Conservation (phyloP, 2,329 filamentous ascomycete genomes). For the Pseudocercospora macadamiae region DNA sequence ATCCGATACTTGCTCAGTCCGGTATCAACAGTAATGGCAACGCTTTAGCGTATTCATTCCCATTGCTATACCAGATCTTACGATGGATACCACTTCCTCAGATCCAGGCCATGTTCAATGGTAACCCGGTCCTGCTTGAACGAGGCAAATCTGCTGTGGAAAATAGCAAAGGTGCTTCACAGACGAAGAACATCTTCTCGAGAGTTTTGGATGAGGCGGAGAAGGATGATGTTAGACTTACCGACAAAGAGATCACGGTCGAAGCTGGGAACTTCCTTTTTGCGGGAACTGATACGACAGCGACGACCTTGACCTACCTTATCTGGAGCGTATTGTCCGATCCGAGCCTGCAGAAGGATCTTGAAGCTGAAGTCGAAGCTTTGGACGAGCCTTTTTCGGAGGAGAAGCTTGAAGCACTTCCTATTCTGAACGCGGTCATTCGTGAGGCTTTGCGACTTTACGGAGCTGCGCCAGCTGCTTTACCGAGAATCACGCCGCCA, state of each 20-base stretch:
- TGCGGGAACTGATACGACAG: slow-evolving; percentile 34
- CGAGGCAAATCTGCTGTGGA: slow-evolving; percentile 11
- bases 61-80: slow-evolving; percentile 14
- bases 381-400: slow-evolving; percentile 23
- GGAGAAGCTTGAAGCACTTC: slow-evolving; percentile 35
- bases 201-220: slow-evolving; percentile 29
- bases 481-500: slow-evolving; percentile 41
- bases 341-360: slow-evolving; percentile 21
- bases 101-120: slow-evolving; percentile 6
- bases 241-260: slow-evolving; percentile 24
- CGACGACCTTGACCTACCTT: slow-evolving; percentile 32
- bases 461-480: slow-evolving; percentile 37
- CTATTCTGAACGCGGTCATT: slow-evolving; percentile 42
- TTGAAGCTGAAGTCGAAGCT: slow-evolving; percentile 29
- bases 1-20: slow-evolving; percentile 5
- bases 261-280: slow-evolving; percentile 31
- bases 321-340: slow-evolving; percentile 29
- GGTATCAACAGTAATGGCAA: slow-evolving; percentile 7
- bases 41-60: slow-evolving; percentile 14
- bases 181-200: slow-evolving; percentile 29
- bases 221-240: slow-evolving; percentile 26
- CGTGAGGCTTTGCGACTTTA: slow-evolving; percentile 45
- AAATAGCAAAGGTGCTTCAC: slow-evolving; percentile 10
- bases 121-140: slow-evolving; percentile 11
- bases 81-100: slow-evolving; percentile 12